Evolutionary conservation across 163 green algal genomes (phyloP), one percentile per base, ranked within the genome.

Genomic region (Picocystis sp.): DNA sequence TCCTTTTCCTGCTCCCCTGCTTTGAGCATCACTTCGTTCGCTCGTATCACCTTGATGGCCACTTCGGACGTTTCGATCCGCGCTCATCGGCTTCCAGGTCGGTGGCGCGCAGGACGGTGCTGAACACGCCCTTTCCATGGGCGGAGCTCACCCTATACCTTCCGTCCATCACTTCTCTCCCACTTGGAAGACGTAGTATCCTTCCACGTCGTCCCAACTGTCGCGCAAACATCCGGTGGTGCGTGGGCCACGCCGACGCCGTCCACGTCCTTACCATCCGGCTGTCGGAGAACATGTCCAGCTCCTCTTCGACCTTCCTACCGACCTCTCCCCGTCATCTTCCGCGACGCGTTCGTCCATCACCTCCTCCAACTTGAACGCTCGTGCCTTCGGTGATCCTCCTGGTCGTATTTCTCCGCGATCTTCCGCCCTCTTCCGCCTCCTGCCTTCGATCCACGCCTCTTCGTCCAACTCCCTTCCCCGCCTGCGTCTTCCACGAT

Each of bases 11-110:
- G 45, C 50, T 73, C 55, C 0, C 59, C 73, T 15, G 83, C 82
- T 70, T 92, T 93, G 64, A 75, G 81, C 90, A 99, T 99, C 15
- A 78, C 88, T 43, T 99, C 86, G 65, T 97, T 97, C 58, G 76
- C 67, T 48, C 89, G 82, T 61, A 97, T 94, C n/a, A 98, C 71
- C 61, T 93, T 84, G 62, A 86, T 76, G 19, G 76, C 81, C 3
- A 86, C 73, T 56, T 81, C 66, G 3, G 65, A 56, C 34, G 58
- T 50, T 13, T 69, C 17, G 0, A 35, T 43, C 41, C 54, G 19
- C 48, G 22, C 5, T 19, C 3, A n/a, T 25, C 29, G 2, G 42
- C 38, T 25, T 54, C 21, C 17, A 75, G 45, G 64, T 97, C 91
- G 0, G 73, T 64, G 0, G 86, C 91, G 15, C 81, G 73, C 60